These are phyloP conservation scores for Lineolata rhizophorae DNA, from an alignment of 495 filamentous ascomycete species.

Conservation along the genomic window DNA sequence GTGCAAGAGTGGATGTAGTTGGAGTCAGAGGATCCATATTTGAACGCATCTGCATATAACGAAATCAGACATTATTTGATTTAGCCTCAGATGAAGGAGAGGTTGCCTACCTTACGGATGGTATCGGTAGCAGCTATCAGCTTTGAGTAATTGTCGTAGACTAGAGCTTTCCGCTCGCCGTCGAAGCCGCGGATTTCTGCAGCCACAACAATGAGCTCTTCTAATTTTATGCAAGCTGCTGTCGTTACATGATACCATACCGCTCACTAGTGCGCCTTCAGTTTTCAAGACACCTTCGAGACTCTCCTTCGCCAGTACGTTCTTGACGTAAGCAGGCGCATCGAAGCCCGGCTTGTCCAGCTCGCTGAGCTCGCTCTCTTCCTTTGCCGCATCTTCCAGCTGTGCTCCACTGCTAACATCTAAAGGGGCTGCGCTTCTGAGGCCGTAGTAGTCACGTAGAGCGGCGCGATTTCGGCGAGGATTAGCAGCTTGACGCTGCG, in stretches of 20 bases:
- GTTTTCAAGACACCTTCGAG: conserved; percentile 39
- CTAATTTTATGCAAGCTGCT: background rate
- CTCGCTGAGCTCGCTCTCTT: conserved; percentile 22
- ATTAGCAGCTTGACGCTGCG: conserved; percentile 18
- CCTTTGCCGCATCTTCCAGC: too few species aligned
- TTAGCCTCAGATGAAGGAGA: background rate
- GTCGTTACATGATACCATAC: conserved; percentile 9
- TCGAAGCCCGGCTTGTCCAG: conserved; percentile 36
- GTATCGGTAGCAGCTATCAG: conserved; percentile 88
- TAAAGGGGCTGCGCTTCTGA: conserved; percentile 24
- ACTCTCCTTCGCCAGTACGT: conserved; percentile 38
- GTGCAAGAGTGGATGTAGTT: conserved; percentile 47
- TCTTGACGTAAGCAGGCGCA: conserved; percentile 34
- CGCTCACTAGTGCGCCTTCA: conserved; percentile 37
- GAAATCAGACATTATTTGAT: background rate
- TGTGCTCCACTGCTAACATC: conserved; percentile 1
- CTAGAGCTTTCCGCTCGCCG: conserved; percentile 85
- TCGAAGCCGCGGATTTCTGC: conserved; percentile 73
- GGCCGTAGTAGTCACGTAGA: conserved; percentile 83
- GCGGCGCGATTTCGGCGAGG: conserved; percentile 52
- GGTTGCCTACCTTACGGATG: conserved; percentile 47
- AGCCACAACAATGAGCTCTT: background rate
- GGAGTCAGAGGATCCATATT: conserved; percentile 57
- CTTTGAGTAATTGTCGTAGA: conserved; percentile 97
- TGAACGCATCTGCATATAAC: conserved; percentile 30